Percentiles rank a stretch among this genome's conserved stretches.
phyloP scores from a whole-genome alignment of 805 yeast genomes.

The Ogataea saltuana region DNA sequence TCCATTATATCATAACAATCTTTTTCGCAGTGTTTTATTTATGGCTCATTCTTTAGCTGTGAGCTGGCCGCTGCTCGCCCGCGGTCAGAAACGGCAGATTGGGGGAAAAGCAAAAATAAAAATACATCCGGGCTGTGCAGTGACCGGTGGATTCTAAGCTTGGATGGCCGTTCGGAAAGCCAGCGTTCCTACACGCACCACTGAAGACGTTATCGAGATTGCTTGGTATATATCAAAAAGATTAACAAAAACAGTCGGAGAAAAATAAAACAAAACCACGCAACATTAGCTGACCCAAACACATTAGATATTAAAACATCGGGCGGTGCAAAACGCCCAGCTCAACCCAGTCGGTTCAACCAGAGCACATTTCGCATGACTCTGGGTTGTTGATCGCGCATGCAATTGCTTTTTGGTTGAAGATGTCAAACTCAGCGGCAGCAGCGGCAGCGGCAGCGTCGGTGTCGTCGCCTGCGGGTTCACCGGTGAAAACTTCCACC shows the following conservation, averaged over 20 bases:
- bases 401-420: conserved; percentile 89
- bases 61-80: conserved; percentile 4
- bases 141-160: neutral
- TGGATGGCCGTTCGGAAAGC: neutral
- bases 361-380: conserved; percentile 98
- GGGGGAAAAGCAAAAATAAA: neutral
- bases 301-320: conserved; percentile 1
- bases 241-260: neutral
- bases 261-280: neutral
- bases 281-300: conserved; percentile 1
- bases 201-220: neutral
- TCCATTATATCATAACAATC: neutral
- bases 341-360: conserved; percentile 45
- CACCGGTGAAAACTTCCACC: conserved; percentile 20
- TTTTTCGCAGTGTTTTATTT: conserved; percentile 1
- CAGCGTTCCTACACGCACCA: neutral
- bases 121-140: no score
- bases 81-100: neutral
- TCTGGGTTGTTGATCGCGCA: conserved; percentile 97
- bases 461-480: conserved; percentile 3
- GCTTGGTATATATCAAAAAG: conserved; percentile 1
- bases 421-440: conserved; percentile 73
- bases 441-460: no score
- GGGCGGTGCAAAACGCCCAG: neutral
- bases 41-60: neutral